Evolutionary conservation across 345 rosid species (phyloP).

Genomic region (Linum lewisii): DNA sequence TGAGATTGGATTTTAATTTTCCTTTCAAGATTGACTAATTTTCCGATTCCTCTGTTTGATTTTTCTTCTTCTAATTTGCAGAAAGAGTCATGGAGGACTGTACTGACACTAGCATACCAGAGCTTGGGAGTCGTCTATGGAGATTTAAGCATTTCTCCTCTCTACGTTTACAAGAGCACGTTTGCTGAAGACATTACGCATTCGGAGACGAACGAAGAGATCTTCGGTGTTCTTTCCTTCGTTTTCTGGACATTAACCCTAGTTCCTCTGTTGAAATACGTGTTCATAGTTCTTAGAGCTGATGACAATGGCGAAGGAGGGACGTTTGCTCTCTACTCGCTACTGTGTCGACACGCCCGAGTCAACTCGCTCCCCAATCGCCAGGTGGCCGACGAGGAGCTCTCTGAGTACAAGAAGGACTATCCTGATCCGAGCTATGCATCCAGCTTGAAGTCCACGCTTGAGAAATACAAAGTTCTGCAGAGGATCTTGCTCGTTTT

Average conservation of each 20-base stretch:
- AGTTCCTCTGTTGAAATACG: conserved; percentile 30
- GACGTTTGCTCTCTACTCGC: conserved; percentile 38
- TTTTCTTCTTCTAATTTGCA: neutral
- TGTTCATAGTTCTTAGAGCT: conserved; percentile 37
- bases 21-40: neutral
- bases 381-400: conserved; percentile 37
- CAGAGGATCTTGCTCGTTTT: conserved; percentile 28
- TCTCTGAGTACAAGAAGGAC: conserved; percentile 31
- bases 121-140: conserved; percentile 29
- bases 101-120: conserved; percentile 25
- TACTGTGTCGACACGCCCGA: conserved; percentile 36
- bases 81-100: conserved; percentile 32
- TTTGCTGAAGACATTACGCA: conserved; percentile 36
- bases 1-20: conserved; percentile 1
- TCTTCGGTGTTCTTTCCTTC: conserved; percentile 35
- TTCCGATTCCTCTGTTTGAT: neutral
- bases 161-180: conserved; percentile 36
- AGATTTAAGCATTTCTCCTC: conserved; percentile 41
- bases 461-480: conserved; percentile 25
- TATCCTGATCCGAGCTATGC: conserved; percentile 7
- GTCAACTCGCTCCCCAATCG: conserved; percentile 31
- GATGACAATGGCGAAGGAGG: conserved; percentile 46
- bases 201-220: conserved; percentile 37
- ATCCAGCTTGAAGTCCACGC: conserved; percentile 26
- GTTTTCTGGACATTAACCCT: conserved; percentile 38